A percentile compares a stretch with the other conserved stretches of the same genome.
phyloP scores from a whole-genome alignment of 371 early-diverging fungal genomes.

The Apophysomyces elegans region DNA sequence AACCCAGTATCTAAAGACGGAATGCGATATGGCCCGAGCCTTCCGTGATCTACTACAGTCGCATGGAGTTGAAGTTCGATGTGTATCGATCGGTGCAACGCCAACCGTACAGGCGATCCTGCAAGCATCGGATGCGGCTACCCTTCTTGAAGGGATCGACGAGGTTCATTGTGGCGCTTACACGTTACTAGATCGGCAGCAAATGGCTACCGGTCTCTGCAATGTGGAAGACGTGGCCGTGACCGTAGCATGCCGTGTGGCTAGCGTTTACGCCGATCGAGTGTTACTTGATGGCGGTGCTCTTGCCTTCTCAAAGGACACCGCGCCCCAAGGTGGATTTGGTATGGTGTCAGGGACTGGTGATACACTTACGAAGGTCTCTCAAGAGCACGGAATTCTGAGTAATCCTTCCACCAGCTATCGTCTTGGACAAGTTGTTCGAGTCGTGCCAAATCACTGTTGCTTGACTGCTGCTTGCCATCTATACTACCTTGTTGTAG shows the following conservation, averaged over 20 bases:
- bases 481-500: constrained; percentile 41
- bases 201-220: constrained; percentile 40
- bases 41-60: constrained; percentile 24
- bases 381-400: constrained; percentile 50
- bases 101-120: constrained; percentile 42
- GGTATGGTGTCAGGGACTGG: constrained; percentile 19
- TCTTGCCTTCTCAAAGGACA: constrained; percentile 50
- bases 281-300: constrained; percentile 49
- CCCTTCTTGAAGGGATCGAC: constrained; percentile 34
- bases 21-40: constrained; percentile 35
- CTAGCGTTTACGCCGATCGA: constrained; percentile 42
- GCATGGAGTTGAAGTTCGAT: constrained; percentile 26
- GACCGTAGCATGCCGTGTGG: constrained; percentile 41
- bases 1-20: constrained; percentile 33
- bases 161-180: constrained; percentile 53
- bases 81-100: constrained; percentile 49
- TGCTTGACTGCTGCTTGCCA: constrained; percentile 45
- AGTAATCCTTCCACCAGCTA: neutral
- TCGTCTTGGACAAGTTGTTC: constrained; percentile 31
- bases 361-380: constrained; percentile 31
- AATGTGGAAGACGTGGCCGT: constrained; percentile 32
- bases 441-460: constrained; percentile 47
- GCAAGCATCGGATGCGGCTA: constrained; percentile 15
- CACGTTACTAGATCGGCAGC: constrained; percentile 45
- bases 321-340: constrained; percentile 50